Evolutionary conservation across 805 yeast genomes (phyloP), one percentile per base, ranked within the genome.

Genomic region (Teunomyces aglyptinius): DNA sequence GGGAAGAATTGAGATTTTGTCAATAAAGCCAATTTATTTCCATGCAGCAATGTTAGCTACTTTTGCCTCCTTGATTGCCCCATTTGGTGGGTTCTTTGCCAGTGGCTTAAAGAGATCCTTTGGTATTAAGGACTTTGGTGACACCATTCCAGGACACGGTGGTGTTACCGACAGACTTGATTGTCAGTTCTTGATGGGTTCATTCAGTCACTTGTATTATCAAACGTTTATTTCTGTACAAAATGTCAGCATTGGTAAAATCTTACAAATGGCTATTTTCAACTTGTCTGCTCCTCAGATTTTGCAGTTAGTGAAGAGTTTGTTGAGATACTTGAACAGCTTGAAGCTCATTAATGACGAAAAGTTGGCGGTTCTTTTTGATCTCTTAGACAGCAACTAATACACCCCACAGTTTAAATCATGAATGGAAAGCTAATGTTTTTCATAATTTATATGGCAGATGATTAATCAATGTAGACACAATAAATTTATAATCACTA

Each of bases 121-220:
- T 71, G 88, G 92, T 60, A 90, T 91, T 46, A 94, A 94, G 70
- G 99, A 94, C 68, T 94, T 94, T 61, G 99, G 98, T 55, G 96
- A 92, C 61, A 92, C 98, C 7, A 94, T 94, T 56, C 99, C 99
- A 12, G 99, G 99, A 27, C 99, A 94, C 63, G 99, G 99, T 52
- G 99, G 99, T 56, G 85, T 94, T 55, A 91, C 97, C 20, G 99
- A 94, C 65, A 81, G 99, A 70, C 85, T 94, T 74, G 99, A 94
- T 70, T 94, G 99, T 70, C 98, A 94, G 70, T 94, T 92, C 63
- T 74, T 94, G 57, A 94, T 94, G 98, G 99, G 99, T 10, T 88
- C 96, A 33, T 94, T 94, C 63, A 80, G 94, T 28, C 91, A 90
- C 62, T 75, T 94, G 54, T 94, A 94, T 70, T 91, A 85, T 67